Evolutionary conservation across 2,329 filamentous ascomycete genomes (phyloP), one percentile per base, ranked within the genome.

Genomic region (Aspergillus sp.): DNA sequence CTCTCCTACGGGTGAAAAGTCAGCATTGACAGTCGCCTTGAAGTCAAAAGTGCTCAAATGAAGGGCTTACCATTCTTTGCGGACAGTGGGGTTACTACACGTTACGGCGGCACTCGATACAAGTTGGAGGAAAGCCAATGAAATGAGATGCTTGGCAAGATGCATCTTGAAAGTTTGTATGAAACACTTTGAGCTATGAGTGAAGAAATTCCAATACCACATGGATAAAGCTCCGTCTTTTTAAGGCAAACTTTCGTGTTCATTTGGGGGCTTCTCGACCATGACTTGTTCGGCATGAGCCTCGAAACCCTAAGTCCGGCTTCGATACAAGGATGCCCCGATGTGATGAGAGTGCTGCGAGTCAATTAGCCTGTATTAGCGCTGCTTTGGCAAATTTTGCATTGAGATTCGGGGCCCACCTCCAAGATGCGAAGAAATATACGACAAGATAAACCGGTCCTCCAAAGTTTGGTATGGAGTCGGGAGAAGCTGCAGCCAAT

Each of bases 1-100:
- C 34, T 58, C 64, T 65, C 61, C 64, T 65, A 22, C 11, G 28
- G n/a, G 43, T 31, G 28, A 23, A 11, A 13, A 6, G 34, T 41
- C 11, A 41, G 34, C 34, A 17, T 15, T 41, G 34, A 15, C 34
- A 41, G 13, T 41, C 11, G 11, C 4, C 13, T 15, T 5, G 34
- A 25, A 15, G 23, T 57, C 15, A 57, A 23, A 15, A 43, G 7
- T 25, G 45, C 8, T 34, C 7, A 15, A 38, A 46, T 17, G 50
- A 31, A 34, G 13, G 30, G 41, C 56, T 48, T 62, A 67, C 65
- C 65, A 67, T 64, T 67, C 65, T 53, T 64, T 67, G n/a, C 63
- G 63, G 47, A 60, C 43, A 13, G 59, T 56, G 41, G 63, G 65
- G 34, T 65, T 55, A 7, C 30, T 62, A 54, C 63, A 67, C 15